Evolutionary conservation across 2,329 filamentous ascomycete species (phyloP).

Genomic region (Talaromyces sp.): DNA sequence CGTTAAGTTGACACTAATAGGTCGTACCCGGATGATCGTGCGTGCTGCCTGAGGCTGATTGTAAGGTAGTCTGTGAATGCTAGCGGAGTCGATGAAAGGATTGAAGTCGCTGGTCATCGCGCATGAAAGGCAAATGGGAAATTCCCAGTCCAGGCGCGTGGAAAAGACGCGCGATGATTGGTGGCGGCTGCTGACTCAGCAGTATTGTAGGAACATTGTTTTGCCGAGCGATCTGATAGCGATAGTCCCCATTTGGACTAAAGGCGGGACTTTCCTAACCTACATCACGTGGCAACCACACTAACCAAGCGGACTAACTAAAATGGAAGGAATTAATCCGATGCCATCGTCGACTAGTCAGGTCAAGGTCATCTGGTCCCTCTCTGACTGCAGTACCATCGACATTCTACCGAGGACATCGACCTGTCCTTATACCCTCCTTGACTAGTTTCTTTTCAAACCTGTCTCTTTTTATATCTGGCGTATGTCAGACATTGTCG

Average conservation of each 20-base stretch:
- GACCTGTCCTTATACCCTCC: not conserved
- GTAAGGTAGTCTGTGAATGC: not conserved
- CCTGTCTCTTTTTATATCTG: not conserved
- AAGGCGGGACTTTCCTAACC: not conserved
- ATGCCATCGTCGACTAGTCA: not conserved
- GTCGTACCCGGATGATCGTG: not conserved
- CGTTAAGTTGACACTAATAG: not conserved
- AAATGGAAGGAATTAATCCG: not conserved
- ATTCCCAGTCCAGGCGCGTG: conserved; percentile 25
- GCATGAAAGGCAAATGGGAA: conserved; percentile 27
- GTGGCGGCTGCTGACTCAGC: conserved; percentile 29
- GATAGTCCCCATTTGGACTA: not conserved
- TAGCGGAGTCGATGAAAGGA: conserved; percentile 1
- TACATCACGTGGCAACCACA: conserved; percentile 14
- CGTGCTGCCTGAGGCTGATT: not conserved
- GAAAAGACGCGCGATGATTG: conserved; percentile 36
- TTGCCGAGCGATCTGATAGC: not conserved
- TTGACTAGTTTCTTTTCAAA: not conserved
- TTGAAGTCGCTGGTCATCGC: conserved; percentile 6
- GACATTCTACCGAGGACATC: not conserved
- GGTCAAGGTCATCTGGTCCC: conserved; percentile 2
- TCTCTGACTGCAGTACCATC: not conserved
- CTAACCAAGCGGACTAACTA: not conserved
- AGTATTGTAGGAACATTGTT: conserved; percentile 8
- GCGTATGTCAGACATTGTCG: not conserved